phyloP scores from a whole-genome alignment of 2,329 filamentous ascomycete species.

The Mycocentrospora acerina region DNA sequence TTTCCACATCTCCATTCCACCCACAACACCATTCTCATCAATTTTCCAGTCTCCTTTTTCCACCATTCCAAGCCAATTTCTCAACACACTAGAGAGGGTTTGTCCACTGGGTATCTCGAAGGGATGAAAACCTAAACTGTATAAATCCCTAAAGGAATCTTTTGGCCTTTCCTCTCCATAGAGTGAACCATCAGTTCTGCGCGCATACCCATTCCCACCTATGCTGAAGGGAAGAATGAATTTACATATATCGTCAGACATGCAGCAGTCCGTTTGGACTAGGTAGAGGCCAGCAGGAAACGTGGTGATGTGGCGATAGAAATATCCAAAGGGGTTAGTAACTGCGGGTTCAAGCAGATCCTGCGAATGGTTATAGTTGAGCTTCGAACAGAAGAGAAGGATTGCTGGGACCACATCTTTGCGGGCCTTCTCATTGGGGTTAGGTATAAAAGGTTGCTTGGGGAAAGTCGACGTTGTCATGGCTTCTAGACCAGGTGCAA shows the following conservation, averaged over 20 bases:
- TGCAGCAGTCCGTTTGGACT: slow-evolving; percentile 3
- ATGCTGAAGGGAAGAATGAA: slow-evolving; percentile 10
- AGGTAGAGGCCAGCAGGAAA: slow-evolving; percentile 10
- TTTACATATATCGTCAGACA: slow-evolving; percentile 8
- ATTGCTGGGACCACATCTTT: too few species aligned
- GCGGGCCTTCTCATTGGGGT: too few species aligned
- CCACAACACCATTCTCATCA: slow-evolving; percentile 7
- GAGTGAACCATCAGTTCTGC: slow-evolving; percentile 9
- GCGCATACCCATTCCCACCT: slow-evolving; percentile 9
- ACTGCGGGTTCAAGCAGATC: too few species aligned
- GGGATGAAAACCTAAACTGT: slow-evolving; percentile 8
- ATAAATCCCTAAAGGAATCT: slow-evolving; percentile 5
- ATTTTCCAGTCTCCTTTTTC: slow-evolving; percentile 7
- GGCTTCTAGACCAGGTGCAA: slow-evolving; percentile 1
- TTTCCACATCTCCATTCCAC: slow-evolving; percentile 8
- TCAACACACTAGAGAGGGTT: slow-evolving; percentile 8
- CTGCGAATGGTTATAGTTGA: too few species aligned
- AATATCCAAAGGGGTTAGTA: too few species aligned
- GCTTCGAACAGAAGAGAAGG: too few species aligned
- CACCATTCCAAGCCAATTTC: slow-evolving; percentile 10
- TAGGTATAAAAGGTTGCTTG: too few species aligned
- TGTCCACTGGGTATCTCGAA: slow-evolving; percentile 10
- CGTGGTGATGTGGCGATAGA: slow-evolving; percentile 1
- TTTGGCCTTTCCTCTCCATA: slow-evolving; percentile 5
- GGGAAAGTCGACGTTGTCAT: slow-evolving; percentile 1